These are phyloP conservation scores for Ottelia alismoides DNA, from an alignment of 106 monocot species.

Conservation along the genomic window DNA sequence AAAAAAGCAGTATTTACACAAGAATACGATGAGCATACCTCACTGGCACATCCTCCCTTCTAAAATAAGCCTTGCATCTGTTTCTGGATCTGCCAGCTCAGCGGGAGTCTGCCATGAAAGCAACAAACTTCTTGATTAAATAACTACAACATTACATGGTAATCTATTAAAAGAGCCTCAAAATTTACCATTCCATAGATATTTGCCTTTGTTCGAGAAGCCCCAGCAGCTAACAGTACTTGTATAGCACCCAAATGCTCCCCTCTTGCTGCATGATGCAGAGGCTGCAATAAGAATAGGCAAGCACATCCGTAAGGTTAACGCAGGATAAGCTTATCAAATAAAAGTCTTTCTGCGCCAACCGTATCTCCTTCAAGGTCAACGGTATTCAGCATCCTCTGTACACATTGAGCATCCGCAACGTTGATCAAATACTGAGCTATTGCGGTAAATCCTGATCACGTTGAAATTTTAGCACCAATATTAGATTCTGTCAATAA, in stretches of 20 bases:
- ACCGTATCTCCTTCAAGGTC: constrained; percentile 93
- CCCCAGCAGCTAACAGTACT: constrained; percentile 62
- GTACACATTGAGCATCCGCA: constrained; percentile 23
- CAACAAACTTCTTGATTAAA: neutral
- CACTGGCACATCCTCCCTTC: no score
- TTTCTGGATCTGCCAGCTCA: constrained; percentile 59
- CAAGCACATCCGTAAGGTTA: neutral
- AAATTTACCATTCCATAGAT: constrained; percentile 53
- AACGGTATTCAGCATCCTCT: constrained; percentile 47
- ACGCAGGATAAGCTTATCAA: neutral
- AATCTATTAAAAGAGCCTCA: neutral
- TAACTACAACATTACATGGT: neutral
- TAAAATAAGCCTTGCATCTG: constrained; percentile 39
- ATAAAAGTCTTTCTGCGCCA: neutral
- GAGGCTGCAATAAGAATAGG: constrained; percentile 44
- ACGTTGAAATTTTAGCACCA: no score
- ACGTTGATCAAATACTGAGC: constrained; percentile 50
- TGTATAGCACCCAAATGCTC: constrained; percentile 58
- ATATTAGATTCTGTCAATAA: neutral
- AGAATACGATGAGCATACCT: no score
- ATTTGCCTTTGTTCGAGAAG: constrained; percentile 50
- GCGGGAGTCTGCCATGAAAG: constrained; percentile 77
- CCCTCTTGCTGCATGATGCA: constrained; percentile 95
- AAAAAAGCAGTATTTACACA: no score
- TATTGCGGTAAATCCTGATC: constrained; percentile 67